These are phyloP conservation scores for Vararia minispora DNA, from an alignment of 768 basidiomycete genomes.

Conservation along the genomic window DNA sequence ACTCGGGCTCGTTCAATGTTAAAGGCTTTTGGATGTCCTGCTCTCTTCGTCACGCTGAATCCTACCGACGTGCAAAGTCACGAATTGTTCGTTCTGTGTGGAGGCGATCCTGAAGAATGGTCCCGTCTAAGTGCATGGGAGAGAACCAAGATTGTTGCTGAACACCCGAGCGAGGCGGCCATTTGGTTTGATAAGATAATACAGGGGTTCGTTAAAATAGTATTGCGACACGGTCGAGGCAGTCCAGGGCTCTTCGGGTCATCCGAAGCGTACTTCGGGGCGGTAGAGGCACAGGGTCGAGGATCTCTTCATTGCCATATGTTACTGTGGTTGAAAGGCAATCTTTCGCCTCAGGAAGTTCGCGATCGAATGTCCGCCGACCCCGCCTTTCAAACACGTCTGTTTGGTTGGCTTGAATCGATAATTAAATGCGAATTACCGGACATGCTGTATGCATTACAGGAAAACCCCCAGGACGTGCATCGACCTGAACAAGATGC, in stretches of 20 bases:
- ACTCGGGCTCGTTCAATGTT: background rate
- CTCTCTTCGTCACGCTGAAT: conserved; percentile 16
- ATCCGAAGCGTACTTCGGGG: conserved; percentile 27
- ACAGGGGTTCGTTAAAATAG: conserved; percentile 23
- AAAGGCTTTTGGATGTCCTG: background rate
- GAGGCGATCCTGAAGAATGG: conserved; percentile 26
- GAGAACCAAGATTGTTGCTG: conserved; percentile 25
- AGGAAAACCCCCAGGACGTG: background rate
- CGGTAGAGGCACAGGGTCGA: conserved; percentile 27
- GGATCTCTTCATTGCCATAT: conserved; percentile 31
- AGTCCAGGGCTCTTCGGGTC: conserved; percentile 23
- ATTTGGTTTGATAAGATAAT: conserved; percentile 32
- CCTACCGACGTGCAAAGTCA: conserved; percentile 34
- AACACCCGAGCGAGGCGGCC: conserved; percentile 28
- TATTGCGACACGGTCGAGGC: conserved; percentile 2
- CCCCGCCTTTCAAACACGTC: conserved; percentile 10
- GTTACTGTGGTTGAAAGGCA: conserved; percentile 26
- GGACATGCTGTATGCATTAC: background rate
- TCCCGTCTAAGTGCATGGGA: conserved; percentile 17
- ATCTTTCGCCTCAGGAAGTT: background rate
- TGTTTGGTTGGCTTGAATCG: conserved; percentile 19
- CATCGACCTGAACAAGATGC: too few relatives aligned
- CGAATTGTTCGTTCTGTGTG: conserved; percentile 27
- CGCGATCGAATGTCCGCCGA: conserved; percentile 2
- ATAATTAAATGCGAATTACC: conserved; percentile 19